Base-by-base conservation (phyloP, 2,329 filamentous ascomycete species). In the Metarhizium guizhouense region DNA sequence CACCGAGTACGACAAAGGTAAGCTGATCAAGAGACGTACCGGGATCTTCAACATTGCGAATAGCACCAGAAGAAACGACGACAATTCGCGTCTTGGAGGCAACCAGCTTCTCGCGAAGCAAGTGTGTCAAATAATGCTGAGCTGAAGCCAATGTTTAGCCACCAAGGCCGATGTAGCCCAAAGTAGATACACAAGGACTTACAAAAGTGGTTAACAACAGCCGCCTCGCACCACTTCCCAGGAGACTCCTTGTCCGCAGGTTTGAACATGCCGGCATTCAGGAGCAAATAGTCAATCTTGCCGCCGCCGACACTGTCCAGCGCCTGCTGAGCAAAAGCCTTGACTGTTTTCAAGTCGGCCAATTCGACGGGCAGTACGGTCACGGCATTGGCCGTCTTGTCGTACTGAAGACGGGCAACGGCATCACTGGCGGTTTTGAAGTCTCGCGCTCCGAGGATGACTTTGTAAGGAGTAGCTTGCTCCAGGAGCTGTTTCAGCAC, bases 171-270 rank as follows among this genome's bases (percentile, higher is more conserved):
- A 40, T 11, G 38, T 5, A 16, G 38, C 32, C 32, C 32, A 11
- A 34, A 48, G 13, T 30, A 11, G 45, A 45, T 10, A n/a, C 11
- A 18, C 11, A 36, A 18, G 50, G 25, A 1, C 73, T 61, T 53
- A 80, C 78, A 75, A 8, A 81, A 68, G 55, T 80, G 77, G 57
- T 82, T 82, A 20, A 82, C 77, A 16, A 81, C 64, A 34, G 76
- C 72, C 0, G 70, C 43, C 63, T 81, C 75, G 61, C 74, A 76
- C 78, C 78, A 81, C 61, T 74, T 74, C 2, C 73, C 74, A 53
- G 71, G 59, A 0, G 72, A 69, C 0, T 70, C 69, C 8, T 70
- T 67, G 13, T 67, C 65, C 0, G 72, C 67, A 0, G 59, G 59
- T n/a, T 71, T 71, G 32, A 61, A 66, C n/a, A 75, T 68, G 14